Conservation (phyloP, 257 asterid genomes). For the Eustoma russellianum region DNA sequence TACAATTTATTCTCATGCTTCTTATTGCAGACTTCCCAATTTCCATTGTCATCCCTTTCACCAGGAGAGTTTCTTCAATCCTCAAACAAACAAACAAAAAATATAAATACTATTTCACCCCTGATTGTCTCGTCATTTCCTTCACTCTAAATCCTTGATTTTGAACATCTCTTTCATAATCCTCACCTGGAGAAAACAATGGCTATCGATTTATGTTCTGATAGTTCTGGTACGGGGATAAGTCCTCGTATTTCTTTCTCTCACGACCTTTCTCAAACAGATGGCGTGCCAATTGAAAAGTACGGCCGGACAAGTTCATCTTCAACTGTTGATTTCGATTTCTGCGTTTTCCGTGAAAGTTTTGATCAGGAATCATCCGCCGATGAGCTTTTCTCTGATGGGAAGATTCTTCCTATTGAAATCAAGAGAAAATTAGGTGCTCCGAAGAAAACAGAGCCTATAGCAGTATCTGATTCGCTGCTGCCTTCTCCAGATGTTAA, state of each 20-base stretch:
- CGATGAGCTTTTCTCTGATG: conserved; percentile 81
- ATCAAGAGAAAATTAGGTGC: conserved; percentile 43
- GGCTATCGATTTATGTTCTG: conserved; percentile 59
- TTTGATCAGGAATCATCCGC: conserved; percentile 59
- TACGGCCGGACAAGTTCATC: conserved; percentile 34
- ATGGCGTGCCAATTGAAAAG: conserved; percentile 54
- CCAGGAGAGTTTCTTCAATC: no score
- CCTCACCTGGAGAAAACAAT: conserved; percentile 14
- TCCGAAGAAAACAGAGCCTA: conserved; percentile 8
- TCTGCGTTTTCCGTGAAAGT: conserved; percentile 59
- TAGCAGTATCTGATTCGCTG: no score
- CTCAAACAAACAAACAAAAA: no score
- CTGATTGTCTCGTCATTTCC: conserved; percentile 4
- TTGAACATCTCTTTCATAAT: neutral
- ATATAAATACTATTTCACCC: no score
- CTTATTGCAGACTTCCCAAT: no score
- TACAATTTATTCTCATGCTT: no score
- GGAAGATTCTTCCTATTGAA: conserved; percentile 71
- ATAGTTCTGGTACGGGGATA: conserved; percentile 35
- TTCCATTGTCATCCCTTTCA: no score
- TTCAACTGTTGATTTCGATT: conserved; percentile 49
- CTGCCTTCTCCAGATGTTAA: conserved; percentile 10
- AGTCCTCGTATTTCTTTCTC: conserved; percentile 89
- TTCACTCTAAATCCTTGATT: conserved; percentile 6
- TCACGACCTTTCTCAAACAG: conserved; percentile 48